Base-by-base conservation (phyloP, 2,329 filamentous ascomycete species). In the Trichothecium roseum region DNA sequence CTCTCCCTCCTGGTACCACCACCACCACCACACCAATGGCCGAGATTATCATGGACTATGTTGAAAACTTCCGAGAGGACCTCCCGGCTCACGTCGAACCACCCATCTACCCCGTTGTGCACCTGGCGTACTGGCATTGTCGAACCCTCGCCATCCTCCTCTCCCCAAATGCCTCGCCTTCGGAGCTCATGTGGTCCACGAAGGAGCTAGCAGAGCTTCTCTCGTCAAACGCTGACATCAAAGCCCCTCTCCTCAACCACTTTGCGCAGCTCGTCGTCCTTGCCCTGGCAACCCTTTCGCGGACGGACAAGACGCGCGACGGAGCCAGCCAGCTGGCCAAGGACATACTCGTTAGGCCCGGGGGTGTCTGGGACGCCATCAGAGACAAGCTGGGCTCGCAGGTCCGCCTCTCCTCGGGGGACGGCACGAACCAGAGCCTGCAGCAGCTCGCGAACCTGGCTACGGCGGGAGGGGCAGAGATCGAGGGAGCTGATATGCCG, bases 111-210 rank as follows among this genome's bases (percentile, higher is more conserved):
- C 72, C 73, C 4, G 51, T 80, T 22, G 63, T 84, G 3, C 74
- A 81, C 45, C 63, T 85, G 17, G 72, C 72, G 14, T 84, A 82
- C 55, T 83, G 81, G 72, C 78, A 84, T 52, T 68, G 74, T 44
- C 74, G 77, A 41, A 64, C 84, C 8, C 62, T 85, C 14, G 66
- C 74, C 8, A 74, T 77, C 35, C 64, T 83, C 3, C 62, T 78
- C 36, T 72, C 69, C 27, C 68, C 73, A 2, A 65, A 64, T 9
- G 63, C 69, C 1, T 69, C 71, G 28, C 64, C 73, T 0, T 57
- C 64, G 2, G 71, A 81, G 39, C 64, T 79, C 13, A 57, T 82
- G 15, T 75, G 72, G 53, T 69, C 76, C 5, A 73, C 74, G 18
- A 66, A 67, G 40, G 69, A 78, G 46, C 65, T 78, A 5, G 65